A percentile compares a stretch with the other conserved stretches of the same genome.
phyloP scores from a whole-genome alignment of 176 grass and related monocot species.

The Carex scoparia region DNA sequence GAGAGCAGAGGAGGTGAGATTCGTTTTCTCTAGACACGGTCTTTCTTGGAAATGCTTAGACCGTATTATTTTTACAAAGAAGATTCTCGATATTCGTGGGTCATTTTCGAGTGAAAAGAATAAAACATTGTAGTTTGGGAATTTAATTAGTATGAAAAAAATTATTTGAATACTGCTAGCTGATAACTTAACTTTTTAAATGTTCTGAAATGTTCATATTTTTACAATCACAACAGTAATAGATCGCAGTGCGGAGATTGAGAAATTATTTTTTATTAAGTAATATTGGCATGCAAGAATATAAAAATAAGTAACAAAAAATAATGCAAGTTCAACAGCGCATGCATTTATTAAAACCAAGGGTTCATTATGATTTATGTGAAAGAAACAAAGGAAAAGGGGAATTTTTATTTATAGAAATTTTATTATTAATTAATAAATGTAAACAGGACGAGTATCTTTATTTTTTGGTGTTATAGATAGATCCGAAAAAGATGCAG shows the following conservation, averaged over 20 bases:
- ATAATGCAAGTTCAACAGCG: neutral
- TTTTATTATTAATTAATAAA: too few species aligned
- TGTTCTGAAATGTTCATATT: neutral
- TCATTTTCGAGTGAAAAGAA: neutral
- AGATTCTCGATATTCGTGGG: constrained; percentile 11
- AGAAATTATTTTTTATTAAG: too few species aligned
- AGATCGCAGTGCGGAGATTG: too few species aligned
- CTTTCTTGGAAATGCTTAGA: neutral
- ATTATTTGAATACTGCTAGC: neutral
- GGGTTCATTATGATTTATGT: neutral
- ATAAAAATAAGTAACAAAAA: neutral
- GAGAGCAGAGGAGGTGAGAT: neutral
- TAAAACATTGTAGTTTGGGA: neutral
- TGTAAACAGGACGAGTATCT: too few species aligned
- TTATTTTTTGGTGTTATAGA: too few species aligned
- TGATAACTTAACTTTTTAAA: neutral
- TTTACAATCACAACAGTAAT: neutral
- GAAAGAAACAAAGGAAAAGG: neutral
- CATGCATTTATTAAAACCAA: neutral
- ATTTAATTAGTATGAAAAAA: neutral
- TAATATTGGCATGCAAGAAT: neutral
- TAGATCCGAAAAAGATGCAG: too few species aligned
- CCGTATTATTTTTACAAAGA: neutral
- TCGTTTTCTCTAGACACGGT: neutral
- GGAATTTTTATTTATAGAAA: too few species aligned